Conservation (phyloP, 1,139 yeast genomes). For the Zygosaccharomyces pseudobailii region DNA sequence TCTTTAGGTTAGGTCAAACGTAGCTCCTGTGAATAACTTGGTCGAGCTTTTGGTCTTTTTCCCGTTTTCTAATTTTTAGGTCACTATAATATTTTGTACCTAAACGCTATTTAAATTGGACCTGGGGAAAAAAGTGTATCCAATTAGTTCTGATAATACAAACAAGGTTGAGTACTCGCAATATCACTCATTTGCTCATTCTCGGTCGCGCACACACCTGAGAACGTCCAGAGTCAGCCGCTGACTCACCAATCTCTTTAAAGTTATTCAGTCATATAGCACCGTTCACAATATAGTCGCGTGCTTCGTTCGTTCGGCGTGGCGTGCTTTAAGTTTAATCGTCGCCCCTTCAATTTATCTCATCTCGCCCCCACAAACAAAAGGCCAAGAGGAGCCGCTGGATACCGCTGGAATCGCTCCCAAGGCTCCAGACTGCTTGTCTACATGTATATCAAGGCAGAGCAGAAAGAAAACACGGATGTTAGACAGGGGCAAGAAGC, state of each 20-base stretch:
- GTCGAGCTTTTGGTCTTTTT: too few species aligned
- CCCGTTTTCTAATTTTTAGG: too few species aligned
- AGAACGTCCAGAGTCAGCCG: background rate
- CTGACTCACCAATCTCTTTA: background rate
- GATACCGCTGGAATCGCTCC: background rate
- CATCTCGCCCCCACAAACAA: background rate
- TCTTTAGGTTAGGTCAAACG: too few species aligned
- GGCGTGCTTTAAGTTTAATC: background rate
- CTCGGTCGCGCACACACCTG: background rate
- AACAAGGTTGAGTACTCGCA: background rate
- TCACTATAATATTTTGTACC: too few species aligned
- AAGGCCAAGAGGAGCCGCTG: background rate
- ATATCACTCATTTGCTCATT: background rate
- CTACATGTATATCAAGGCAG: background rate
- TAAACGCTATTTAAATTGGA: too few species aligned
- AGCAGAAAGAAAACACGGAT: background rate
- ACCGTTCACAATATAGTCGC: background rate
- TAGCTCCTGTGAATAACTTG: too few species aligned
- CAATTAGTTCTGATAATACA: too few species aligned
- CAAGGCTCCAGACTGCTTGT: background rate
- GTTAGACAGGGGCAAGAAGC: background rate
- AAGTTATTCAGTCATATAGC: background rate
- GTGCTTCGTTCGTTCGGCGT: background rate
- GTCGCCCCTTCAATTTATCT: background rate
- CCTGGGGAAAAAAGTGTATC: too few species aligned